These are phyloP conservation scores for Collybia mongolica DNA, from an alignment of 768 basidiomycete genomes.

Conservation along the genomic window DNA sequence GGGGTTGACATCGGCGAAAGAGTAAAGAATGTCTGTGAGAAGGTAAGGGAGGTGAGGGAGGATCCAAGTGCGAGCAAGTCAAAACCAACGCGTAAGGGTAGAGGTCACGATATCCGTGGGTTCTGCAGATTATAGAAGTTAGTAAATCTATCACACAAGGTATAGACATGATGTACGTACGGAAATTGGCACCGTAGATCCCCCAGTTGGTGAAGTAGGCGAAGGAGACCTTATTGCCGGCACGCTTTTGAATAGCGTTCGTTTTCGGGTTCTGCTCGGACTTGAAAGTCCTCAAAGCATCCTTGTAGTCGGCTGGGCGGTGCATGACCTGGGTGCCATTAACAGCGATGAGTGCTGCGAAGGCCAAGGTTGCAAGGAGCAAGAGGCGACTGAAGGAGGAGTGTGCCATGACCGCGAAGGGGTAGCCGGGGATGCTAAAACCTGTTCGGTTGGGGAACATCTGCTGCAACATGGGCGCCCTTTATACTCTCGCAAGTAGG, in stretches of 20 bases:
- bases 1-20: slow-evolving; percentile 73
- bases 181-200: slow-evolving; percentile 65
- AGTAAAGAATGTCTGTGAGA: slow-evolving; percentile 60
- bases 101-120: slow-evolving; percentile 60
- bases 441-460: slow-evolving; percentile 2
- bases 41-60: neutral
- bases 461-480: neutral
- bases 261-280: slow-evolving; percentile 34
- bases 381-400: slow-evolving; percentile 21
- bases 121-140: slow-evolving; percentile 39
- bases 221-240: slow-evolving; percentile 35
- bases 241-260: slow-evolving; percentile 39
- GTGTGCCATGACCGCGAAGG: slow-evolving; percentile 10
- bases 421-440: neutral
- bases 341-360: slow-evolving; percentile 20
- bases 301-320: slow-evolving; percentile 46
- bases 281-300: slow-evolving; percentile 30
- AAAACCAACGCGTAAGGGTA: slow-evolving; percentile 59
- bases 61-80: neutral
- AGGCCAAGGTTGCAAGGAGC: slow-evolving; percentile 21
- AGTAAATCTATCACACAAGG: neutral
- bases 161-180: slow-evolving; percentile 27
- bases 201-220: slow-evolving; percentile 68
- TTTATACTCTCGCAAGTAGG: slow-evolving; percentile 13
- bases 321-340: slow-evolving; percentile 53